Evolutionary conservation across 163 green algal genomes (phyloP).

Genomic region (Scenedesmus sp.): DNA sequence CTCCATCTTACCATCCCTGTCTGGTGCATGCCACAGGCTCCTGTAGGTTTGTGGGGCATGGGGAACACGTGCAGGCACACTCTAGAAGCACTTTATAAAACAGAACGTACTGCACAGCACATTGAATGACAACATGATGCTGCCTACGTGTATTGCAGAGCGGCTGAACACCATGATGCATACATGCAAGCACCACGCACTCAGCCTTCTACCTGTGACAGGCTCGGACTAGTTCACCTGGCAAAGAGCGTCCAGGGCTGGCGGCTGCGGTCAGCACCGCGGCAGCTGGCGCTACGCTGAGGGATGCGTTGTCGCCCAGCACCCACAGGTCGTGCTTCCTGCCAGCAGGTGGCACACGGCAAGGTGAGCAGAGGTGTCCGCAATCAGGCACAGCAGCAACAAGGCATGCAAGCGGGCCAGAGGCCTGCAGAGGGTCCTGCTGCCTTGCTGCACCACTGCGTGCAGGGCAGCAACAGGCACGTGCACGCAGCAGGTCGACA

Average conservation of each 20-base stretch:
- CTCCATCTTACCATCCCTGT: constrained; percentile 89
- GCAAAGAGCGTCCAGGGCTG: constrained; percentile 13
- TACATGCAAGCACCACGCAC: too few species aligned
- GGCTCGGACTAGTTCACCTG: not conserved
- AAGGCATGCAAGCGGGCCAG: not conserved
- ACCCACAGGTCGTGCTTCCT: constrained; percentile 86
- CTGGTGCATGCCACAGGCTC: constrained; percentile 87
- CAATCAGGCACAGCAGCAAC: constrained; percentile 28
- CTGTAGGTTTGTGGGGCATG: not conserved
- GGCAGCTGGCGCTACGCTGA: constrained; percentile 45
- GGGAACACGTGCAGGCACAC: too few species aligned
- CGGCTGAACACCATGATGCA: too few species aligned
- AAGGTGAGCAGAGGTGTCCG: not conserved
- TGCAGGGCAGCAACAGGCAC: not conserved
- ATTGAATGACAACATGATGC: too few species aligned
- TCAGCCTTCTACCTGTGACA: not conserved
- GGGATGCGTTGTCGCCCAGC: constrained; percentile 67
- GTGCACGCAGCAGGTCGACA: constrained; percentile 35
- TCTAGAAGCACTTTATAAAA: too few species aligned
- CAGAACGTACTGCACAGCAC: not conserved
- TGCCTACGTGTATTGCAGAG: too few species aligned
- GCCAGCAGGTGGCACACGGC: not conserved
- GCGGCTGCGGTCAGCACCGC: not conserved
- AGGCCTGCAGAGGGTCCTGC: not conserved
- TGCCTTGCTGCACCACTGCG: not conserved